A percentile compares a stretch with the other conserved stretches of the same genome.
phyloP scores from a whole-genome alignment of 129 eudicot genomes.

The Heracleum sosnowskyi region DNA sequence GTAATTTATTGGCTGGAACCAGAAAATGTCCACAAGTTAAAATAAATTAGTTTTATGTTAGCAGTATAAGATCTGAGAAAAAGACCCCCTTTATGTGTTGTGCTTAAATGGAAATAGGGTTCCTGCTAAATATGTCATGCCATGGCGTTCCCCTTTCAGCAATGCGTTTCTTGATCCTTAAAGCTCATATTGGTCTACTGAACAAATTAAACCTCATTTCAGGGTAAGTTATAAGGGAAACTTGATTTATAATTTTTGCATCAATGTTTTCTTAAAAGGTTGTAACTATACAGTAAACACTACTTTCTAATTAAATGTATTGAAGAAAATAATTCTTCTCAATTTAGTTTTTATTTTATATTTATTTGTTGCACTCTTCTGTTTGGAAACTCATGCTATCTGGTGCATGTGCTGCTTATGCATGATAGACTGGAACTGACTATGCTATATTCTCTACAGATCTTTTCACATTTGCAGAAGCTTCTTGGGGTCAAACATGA shows the following conservation, averaged over 20 bases:
- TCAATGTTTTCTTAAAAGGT: background rate
- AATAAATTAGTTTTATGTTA: background rate
- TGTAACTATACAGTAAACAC: background rate
- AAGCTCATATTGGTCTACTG: background rate
- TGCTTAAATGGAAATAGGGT: background rate
- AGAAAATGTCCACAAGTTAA: background rate
- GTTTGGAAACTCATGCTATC: background rate
- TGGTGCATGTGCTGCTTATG: background rate
- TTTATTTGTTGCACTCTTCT: background rate
- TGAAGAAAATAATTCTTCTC: background rate
- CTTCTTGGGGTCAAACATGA: conserved; percentile 80
- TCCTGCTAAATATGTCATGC: background rate
- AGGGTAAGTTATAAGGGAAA: background rate
- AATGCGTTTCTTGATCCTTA: background rate
- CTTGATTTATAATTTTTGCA: background rate
- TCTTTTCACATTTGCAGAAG: conserved; percentile 58
- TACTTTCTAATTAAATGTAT: background rate
- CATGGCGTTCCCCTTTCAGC: background rate
- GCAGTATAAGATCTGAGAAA: background rate
- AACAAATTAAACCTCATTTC: background rate
- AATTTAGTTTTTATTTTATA: background rate
- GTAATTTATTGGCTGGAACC: background rate
- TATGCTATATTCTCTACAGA: conserved; percentile 34
- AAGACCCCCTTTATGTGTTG: background rate
- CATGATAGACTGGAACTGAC: conserved; percentile 1